Conservation (phyloP, 768 basidiomycete genomes). For the Podaxis sp. region DNA sequence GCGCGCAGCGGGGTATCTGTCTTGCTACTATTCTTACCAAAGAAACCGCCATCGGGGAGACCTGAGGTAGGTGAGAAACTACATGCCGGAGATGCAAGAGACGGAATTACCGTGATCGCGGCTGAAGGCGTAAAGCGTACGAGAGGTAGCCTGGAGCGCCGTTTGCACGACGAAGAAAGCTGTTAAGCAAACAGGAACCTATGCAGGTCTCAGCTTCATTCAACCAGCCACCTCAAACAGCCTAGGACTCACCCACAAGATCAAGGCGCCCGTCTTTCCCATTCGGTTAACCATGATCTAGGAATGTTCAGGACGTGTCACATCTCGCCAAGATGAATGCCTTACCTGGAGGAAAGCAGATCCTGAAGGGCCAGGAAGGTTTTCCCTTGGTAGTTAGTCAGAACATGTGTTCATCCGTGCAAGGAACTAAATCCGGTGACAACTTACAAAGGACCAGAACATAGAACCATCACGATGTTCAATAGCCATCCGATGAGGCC, state of each 20-base stretch:
- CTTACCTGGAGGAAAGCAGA: constrained; percentile 68
- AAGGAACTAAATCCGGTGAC: neutral
- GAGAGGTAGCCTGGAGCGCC: constrained; percentile 78
- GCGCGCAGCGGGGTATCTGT: constrained; percentile 79
- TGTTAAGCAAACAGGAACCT: constrained; percentile 77
- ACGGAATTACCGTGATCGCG: constrained; percentile 60
- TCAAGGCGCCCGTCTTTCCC: constrained; percentile 72
- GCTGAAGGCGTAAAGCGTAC: constrained; percentile 83
- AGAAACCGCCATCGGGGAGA: constrained; percentile 76
- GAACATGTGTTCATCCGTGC: neutral
- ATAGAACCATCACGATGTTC: constrained; percentile 85
- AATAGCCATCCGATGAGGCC: constrained; percentile 82
- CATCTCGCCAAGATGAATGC: neutral
- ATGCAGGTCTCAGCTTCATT: neutral
- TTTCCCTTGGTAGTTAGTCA: constrained; percentile 35
- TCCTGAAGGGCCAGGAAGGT: constrained; percentile 67
- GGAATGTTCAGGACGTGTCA: neutral
- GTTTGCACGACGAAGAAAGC: constrained; percentile 86
- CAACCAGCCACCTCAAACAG: neutral
- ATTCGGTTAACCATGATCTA: constrained; percentile 76
- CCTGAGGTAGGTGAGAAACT: constrained; percentile 27
- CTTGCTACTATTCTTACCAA: constrained; percentile 58
- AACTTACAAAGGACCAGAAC: constrained; percentile 71
- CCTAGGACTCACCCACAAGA: constrained; percentile 61
- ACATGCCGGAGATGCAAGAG: neutral